Evolutionary conservation across 2,329 filamentous ascomycete genomes (phyloP).

Genomic region (Xylaria sp.): DNA sequence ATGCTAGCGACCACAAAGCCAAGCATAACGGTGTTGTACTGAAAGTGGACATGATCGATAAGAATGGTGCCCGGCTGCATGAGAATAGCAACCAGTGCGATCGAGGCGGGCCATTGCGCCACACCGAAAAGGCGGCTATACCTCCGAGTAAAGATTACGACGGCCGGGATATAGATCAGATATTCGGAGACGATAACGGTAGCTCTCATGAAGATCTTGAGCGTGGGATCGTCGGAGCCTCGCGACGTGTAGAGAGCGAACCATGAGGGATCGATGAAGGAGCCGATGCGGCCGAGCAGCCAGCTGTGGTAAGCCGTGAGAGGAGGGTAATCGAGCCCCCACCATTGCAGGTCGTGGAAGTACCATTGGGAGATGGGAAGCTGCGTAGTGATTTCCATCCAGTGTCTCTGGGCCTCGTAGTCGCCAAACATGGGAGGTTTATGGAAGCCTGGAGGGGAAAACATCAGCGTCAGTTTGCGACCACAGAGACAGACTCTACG

Average conservation of each 20-base stretch:
- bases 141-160: constrained; percentile 85
- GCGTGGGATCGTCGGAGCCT: constrained; percentile 77
- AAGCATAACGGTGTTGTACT: constrained; percentile 99
- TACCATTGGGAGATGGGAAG: constrained; percentile 96
- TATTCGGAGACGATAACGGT: constrained; percentile 94
- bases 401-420: constrained; percentile 97
- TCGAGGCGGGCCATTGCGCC: constrained; percentile 81
- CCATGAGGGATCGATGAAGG: constrained; percentile 82
- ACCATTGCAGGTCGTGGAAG: constrained; percentile 95
- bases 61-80: constrained; percentile 93
- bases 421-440: constrained; percentile 93
- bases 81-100: constrained; percentile 88
- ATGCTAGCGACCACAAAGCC: constrained; percentile 87
- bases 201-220: constrained; percentile 96
- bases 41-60: constrained; percentile 86
- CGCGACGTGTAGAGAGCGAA: constrained; percentile 87
- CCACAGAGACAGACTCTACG: constrained; percentile 22
- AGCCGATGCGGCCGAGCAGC: constrained; percentile 88
- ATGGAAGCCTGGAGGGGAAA: constrained; percentile 69
- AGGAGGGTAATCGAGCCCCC: constrained; percentile 97
- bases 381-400: constrained; percentile 96
- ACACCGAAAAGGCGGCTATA: constrained; percentile 81
- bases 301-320: constrained; percentile 98
- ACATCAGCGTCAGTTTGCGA: constrained; percentile 23
- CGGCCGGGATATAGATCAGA: constrained; percentile 85